A percentile compares a stretch with the other conserved stretches of the same genome.
Conservation (phyloP, 2,329 filamentous ascomycete species). For the Cladophialophora yegresii region DNA sequence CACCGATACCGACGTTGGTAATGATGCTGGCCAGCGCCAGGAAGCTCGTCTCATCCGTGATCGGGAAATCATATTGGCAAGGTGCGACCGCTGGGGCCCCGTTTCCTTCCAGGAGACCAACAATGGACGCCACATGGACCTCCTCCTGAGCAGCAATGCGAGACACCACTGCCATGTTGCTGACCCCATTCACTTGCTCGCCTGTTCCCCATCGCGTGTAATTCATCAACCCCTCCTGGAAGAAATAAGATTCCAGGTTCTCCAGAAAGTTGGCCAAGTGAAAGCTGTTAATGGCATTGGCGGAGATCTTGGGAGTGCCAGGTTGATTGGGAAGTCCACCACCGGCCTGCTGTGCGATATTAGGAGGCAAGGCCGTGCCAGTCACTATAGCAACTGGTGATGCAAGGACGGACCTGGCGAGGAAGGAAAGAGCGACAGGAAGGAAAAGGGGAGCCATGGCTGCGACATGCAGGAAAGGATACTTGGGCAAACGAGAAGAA, state of each 20-base stretch:
- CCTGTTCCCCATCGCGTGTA: conserved; percentile 37
- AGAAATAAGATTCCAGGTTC: conserved; percentile 39
- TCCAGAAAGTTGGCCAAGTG: conserved; percentile 41
- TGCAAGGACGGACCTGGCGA: conserved; percentile 17
- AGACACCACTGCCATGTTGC: conserved; percentile 39
- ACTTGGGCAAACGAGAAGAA: conserved; percentile 1
- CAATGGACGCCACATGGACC: conserved; percentile 36
- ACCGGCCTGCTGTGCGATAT: conserved; percentile 27
- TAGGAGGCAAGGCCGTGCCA: conserved; percentile 22
- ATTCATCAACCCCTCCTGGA: conserved; percentile 38
- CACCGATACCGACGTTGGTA: conserved; percentile 39
- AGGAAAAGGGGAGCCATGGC: conserved; percentile 22
- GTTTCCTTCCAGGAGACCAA: conserved; percentile 35
- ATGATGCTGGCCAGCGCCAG: conserved; percentile 41
- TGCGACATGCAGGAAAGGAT: conserved; percentile 14
- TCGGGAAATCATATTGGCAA: conserved; percentile 39
- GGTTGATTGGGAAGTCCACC: conserved; percentile 23
- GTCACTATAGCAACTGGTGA: conserved; percentile 20
- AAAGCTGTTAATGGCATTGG: conserved; percentile 22
- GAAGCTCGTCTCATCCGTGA: conserved; percentile 37
- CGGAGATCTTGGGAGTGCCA: conserved; percentile 16
- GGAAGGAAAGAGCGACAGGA: conserved; percentile 22
- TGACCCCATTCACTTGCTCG: conserved; percentile 37
- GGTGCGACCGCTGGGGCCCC: conserved; percentile 36
- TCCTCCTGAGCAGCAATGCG: conserved; percentile 39